Base-by-base conservation (phyloP, 2,329 filamentous ascomycete genomes). In the Colletotrichum sp. region DNA sequence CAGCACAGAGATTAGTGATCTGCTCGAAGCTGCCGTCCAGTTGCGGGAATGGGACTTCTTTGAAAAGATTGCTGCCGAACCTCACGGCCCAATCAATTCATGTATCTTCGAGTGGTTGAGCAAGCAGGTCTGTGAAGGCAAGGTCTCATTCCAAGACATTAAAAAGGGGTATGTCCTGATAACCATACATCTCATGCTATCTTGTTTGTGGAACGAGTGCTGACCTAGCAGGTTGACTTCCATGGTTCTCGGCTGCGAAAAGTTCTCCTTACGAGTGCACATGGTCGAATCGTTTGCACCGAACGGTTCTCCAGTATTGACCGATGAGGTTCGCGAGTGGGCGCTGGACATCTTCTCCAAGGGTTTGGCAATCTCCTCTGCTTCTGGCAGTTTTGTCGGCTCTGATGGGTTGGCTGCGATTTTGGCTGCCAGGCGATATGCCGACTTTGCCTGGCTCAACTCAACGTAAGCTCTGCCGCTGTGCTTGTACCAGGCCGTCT, bases 401-500 rank as follows among this genome's bases (percentile, higher is more conserved):
- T 32, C 27, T 12, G 59, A 61, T 34, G 59, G 59, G 2, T 15
- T 22, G 27, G 7, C 27, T 32, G 28, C 59, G 8, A 61, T 61
- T 8, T 0, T 61, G 19, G 28, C 59, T 22, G 28, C 30, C 16
- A 61, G 59, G 32, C 19, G 59, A 6, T 61, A 61, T 30, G 59
- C 72, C 6, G 44, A 74, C 15, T 74, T 74, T n/a, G 68, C 22
- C 16, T 74, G 72, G 72, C 44, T 74, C 16, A 59, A 32, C 1
- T 65, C 72, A 12, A 30, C 13, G 72, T 74, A 48, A 13, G 68
- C 28, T 3, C 15, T 28, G 12, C 15, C 12, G 28, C 27, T 22
- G 3, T 11, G 16, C 4, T n/a, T 32, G 6, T 7, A 22, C 2
- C 5, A 7, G 7, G 59, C 59, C 19, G 27, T 16, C n/a, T 36